These are phyloP conservation scores for Ophiostoma triangulosporum DNA, from an alignment of 2,329 filamentous ascomycete genomes.

Conservation along the genomic window DNA sequence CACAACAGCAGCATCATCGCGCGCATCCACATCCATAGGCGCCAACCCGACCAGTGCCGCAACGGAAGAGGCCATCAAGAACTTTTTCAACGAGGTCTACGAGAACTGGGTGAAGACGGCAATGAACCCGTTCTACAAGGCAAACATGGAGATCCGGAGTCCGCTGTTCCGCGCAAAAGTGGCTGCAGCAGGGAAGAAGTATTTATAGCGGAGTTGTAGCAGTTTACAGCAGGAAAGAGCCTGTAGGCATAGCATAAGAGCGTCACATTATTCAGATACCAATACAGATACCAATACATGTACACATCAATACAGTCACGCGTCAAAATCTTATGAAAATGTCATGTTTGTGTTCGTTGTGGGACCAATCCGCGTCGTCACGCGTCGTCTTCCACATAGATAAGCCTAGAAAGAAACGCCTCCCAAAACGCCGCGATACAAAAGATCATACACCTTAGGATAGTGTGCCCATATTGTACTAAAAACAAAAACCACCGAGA, in stretches of 20 bases:
- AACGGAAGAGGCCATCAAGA: slow-evolving; percentile 88
- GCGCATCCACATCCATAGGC: slow-evolving; percentile 56
- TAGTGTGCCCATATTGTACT: not conserved
- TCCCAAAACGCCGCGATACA: slow-evolving; percentile 9
- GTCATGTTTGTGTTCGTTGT: slow-evolving; percentile 7
- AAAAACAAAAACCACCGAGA: not conserved
- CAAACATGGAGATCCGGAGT: slow-evolving; percentile 74
- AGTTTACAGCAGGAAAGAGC: too few relatives aligned
- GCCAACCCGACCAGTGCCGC: slow-evolving; percentile 79
- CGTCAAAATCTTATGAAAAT: not conserved
- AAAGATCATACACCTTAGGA: slow-evolving; percentile 4
- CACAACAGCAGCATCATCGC: slow-evolving; percentile 24
- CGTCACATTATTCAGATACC: not conserved
- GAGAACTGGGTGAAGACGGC: slow-evolving; percentile 93
- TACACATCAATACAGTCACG: not conserved
- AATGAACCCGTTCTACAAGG: slow-evolving; percentile 91
- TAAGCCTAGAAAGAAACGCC: slow-evolving; percentile 7
- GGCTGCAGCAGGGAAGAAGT: slow-evolving; percentile 81
- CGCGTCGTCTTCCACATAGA: slow-evolving; percentile 7
- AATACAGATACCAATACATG: not conserved
- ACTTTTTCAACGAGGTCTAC: slow-evolving; percentile 91
- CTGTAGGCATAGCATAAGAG: not conserved
- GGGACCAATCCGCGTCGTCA: slow-evolving; percentile 6
- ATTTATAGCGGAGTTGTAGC: slow-evolving; percentile 53
- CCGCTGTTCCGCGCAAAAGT: slow-evolving; percentile 75